These are phyloP conservation scores for Trichoderma asperelloides DNA, from an alignment of 495 filamentous ascomycete species.

Conservation along the genomic window DNA sequence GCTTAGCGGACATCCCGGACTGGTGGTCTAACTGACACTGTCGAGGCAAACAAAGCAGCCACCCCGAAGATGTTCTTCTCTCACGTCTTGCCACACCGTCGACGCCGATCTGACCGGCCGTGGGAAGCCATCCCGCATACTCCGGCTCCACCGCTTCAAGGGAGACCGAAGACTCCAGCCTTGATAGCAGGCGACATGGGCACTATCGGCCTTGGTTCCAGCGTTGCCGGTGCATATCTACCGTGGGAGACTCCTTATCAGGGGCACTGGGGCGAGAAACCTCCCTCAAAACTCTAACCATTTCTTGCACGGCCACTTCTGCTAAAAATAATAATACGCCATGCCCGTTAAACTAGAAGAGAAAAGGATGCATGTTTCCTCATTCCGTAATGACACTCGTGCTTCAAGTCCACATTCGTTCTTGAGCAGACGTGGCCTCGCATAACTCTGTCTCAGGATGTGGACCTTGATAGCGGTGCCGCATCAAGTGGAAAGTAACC, in stretches of 20 bases:
- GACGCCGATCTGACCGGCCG: conserved; percentile 6
- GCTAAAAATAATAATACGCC: background rate
- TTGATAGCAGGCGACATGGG: background rate
- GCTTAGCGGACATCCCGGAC: background rate
- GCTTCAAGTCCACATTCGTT: background rate
- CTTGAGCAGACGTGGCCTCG: background rate
- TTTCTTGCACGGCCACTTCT: background rate
- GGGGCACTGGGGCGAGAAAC: background rate
- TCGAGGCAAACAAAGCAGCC: background rate
- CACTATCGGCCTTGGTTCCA: background rate
- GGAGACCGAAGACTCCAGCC: conserved; percentile 4
- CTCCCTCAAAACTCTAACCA: background rate
- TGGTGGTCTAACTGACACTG: background rate
- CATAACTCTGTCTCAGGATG: background rate
- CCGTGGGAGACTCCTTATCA: background rate
- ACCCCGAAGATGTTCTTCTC: background rate
- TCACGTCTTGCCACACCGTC: background rate
- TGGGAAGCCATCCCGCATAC: conserved; percentile 2
- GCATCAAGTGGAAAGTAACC: background rate
- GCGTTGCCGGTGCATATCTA: background rate
- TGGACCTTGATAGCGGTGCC: background rate
- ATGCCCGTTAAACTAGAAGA: background rate
- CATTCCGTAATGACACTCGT: background rate
- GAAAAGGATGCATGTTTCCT: background rate
- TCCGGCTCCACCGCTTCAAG: background rate